These are phyloP conservation scores for Lagerstroemia speciosa DNA, from an alignment of 345 rosid species.

Conservation along the genomic window DNA sequence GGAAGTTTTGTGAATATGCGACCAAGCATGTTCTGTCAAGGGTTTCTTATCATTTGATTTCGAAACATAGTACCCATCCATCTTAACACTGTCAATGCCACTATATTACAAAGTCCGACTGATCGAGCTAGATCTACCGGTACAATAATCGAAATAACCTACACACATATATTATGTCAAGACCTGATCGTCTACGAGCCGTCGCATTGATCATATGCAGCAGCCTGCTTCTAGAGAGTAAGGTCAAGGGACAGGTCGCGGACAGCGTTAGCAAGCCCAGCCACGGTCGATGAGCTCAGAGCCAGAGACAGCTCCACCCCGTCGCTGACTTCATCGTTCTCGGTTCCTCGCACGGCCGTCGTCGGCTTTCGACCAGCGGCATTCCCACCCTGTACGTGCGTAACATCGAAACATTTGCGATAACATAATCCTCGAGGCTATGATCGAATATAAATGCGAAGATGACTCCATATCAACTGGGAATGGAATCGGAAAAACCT, in stretches of 20 bases:
- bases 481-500: too few species aligned
- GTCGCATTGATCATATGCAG: background rate
- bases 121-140: too few species aligned
- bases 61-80: too few species aligned
- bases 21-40: background rate
- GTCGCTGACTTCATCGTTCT: background rate
- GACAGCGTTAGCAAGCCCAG: background rate
- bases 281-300: slow-evolving; percentile 1
- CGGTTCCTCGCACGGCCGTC: background rate
- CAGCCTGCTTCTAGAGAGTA: background rate
- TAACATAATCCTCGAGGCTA: background rate
- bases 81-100: too few species aligned
- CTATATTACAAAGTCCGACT: too few species aligned
- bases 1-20: too few species aligned
- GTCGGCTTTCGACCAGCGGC: background rate
- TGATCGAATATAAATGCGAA: too few species aligned
- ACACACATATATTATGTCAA: background rate
- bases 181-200: background rate
- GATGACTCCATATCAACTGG: too few species aligned
- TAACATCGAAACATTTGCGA: background rate
- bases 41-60: background rate
- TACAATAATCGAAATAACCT: background rate
- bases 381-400: background rate
- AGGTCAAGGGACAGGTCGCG: slow-evolving; percentile 1
- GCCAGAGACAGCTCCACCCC: background rate